Evolutionary conservation across 305 asterid species (phyloP).

Genomic region (Euphrasia arctica): DNA sequence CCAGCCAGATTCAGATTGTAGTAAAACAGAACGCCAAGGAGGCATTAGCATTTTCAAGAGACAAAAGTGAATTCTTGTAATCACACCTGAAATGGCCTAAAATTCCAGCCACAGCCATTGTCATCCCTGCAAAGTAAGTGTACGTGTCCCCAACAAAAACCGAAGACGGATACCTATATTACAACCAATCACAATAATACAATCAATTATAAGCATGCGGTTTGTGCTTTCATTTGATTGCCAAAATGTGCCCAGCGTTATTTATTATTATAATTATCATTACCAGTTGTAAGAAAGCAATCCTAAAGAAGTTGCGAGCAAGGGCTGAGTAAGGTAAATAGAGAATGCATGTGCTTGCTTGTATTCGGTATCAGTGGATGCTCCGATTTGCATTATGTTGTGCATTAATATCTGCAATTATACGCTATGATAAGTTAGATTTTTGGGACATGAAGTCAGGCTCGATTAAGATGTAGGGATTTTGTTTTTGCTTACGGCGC

Average conservation of each 20-base stretch:
- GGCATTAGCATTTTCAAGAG: background rate
- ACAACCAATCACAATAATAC: background rate
- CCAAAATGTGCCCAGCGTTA: constrained; percentile 8
- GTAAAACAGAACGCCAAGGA: background rate
- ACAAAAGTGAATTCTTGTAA: background rate
- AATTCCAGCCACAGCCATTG: constrained; percentile 76
- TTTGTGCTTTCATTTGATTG: background rate
- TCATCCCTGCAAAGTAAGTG: constrained; percentile 83
- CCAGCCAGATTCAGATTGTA: too few species aligned
- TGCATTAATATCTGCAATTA: constrained; percentile 58
- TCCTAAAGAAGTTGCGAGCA: constrained; percentile 71
- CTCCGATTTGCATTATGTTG: constrained; percentile 71
- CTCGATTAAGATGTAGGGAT: background rate
- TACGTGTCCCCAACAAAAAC: constrained; percentile 82
- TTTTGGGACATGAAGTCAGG: constrained; percentile 1
- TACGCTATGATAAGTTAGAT: constrained; percentile 15
- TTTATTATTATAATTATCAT: constrained; percentile 18
- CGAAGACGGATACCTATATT: constrained; percentile 68
- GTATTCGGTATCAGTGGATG: constrained; percentile 52
- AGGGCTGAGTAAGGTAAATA: constrained; percentile 67
- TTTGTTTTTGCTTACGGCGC: constrained; percentile 48
- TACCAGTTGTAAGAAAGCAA: constrained; percentile 74
- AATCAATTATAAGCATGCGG: constrained; percentile 13
- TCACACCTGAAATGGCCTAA: constrained; percentile 72
- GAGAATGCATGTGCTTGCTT: constrained; percentile 81